Evolutionary conservation across 352 stramenopile genomes (phyloP), one percentile per base, ranked within the genome.

Genomic region (Globisporangium barbulae): DNA sequence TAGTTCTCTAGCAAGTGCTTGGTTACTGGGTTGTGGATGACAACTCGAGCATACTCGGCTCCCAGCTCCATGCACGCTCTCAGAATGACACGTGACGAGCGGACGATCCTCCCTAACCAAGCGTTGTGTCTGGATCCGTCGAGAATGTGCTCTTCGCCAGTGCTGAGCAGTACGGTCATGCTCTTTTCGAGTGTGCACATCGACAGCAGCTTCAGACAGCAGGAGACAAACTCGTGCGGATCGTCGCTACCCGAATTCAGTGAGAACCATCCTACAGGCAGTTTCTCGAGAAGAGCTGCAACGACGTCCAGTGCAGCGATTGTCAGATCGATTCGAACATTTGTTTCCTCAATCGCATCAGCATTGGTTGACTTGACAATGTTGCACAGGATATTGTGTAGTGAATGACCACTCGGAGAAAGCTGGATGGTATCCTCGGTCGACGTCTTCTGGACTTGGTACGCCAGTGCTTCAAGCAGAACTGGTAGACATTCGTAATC

Each of bases 381-480:
- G 41, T 15, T 28, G 4, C 33, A n/a, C 28, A 61, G 15, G 2
- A 39, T 15, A 30, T 41, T 50, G n/a, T 66, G 53, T 6, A 76
- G 39, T 19, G 67, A 37, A 9, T 41, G 65, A 0, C 48, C 33
- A 45, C 66, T 64, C 28, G 55, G 33, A 30, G 63, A 76, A 30
- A 15, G 21, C 45, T 66, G 22, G 25, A 69, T 55, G 31, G 67
- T 53, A 53, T 69, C 54, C 64, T 59, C 67, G 67, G 39, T 67
- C 28, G 70, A 22, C n/a, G 5, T 61, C 37, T 39, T 63, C n/a
- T 47, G 52, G 59, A 76, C 67, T 28, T 71, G 44, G 31, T 67
- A 73, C 13, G 67, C 67, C 2, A 76, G 53, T 13, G 59, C 49
- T 39, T 73, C 44, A n/a, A 76, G 59, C 22, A 76, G 55, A 21